Base-by-base conservation (phyloP, 805 yeast species). In the Blastobotrys parvus region DNA sequence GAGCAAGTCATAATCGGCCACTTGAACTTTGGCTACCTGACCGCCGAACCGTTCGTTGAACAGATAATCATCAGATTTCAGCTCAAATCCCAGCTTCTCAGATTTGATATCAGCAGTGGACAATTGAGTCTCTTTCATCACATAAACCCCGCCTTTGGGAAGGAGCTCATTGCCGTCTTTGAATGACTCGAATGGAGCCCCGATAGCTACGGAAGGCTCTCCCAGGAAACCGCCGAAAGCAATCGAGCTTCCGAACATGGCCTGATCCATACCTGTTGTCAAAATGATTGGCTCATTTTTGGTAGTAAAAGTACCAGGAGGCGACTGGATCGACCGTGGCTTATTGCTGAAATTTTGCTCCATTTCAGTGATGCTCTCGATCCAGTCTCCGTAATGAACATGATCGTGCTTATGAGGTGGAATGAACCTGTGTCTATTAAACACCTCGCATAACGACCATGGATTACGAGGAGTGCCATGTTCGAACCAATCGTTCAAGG, bases 161-260 rank as follows among this genome's bases (percentile, higher is more conserved):
- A 36, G 39, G 7, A 25, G 11, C 1, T 25, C 41, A n/a, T n/a
- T n/a, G n/a, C n/a, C n/a, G n/a, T n/a, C n/a, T n/a, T n/a, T n/a
- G 5, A 41, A 25, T 7, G 44, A 35, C 43, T 75, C 79, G 44
- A 57, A 64, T 2, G 74, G 75, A 1, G 82, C 69, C 1, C 78
- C 69, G 1, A 77, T 63, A 0, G 79, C 81, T 4, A 76, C 37
- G 10, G 73, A 66, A 0, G 63, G 61, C 21, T 61, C 58, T 4
- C 57, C 60, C 6, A 67, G 50, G 45, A 69, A 72, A n/a, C 63
- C 56, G 0, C 79, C 78, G 2, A 66, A 39, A 1, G 64, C 59
- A 2, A 77, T 38, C 3, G 68, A 59, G 1, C 66, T 52, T 0
- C 82, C 84, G 57, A 78, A 77, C 17, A 66, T 62, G 0, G 70